Evolutionary conservation across 768 basidiomycete genomes (phyloP).

Genomic region (Pleurotus citrinopileatus): DNA sequence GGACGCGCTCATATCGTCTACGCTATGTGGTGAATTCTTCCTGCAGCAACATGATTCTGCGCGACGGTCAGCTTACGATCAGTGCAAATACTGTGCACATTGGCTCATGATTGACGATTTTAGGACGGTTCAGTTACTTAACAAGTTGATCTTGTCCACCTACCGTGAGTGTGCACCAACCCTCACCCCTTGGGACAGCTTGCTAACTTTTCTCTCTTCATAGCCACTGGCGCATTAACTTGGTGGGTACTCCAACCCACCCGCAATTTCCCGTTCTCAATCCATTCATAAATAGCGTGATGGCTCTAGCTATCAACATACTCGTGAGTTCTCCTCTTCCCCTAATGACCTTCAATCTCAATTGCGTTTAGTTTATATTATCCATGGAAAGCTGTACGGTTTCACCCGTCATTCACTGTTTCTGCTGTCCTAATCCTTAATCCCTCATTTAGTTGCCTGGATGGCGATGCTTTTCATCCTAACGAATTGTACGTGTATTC

Average conservation of each 20-base stretch:
- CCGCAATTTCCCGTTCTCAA: background rate
- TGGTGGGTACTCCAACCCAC: background rate
- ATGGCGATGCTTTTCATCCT: conserved; percentile 1
- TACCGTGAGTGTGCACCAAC: background rate
- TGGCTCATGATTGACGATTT: background rate
- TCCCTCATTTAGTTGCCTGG: background rate
- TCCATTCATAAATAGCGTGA: background rate
- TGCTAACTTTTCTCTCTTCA: background rate
- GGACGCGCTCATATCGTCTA: conserved; percentile 3
- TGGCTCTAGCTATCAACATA: background rate
- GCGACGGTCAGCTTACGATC: background rate
- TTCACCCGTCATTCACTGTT: background rate
- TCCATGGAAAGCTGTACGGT: background rate
- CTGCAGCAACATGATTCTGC: background rate
- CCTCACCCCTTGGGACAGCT: no score
- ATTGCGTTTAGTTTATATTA: background rate
- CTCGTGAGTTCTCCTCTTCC: background rate
- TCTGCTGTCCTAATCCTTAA: background rate
- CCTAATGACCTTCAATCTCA: background rate
- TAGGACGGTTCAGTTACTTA: background rate
- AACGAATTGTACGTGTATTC: background rate
- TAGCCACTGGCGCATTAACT: background rate
- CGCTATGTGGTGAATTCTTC: background rate
- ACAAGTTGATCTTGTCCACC: conserved; percentile 8
- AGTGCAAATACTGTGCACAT: background rate